A percentile compares a stretch with the other conserved stretches of the same genome.
Conservation (phyloP, 345 rosid species). For the Rhodomyrtus tomentosa region DNA sequence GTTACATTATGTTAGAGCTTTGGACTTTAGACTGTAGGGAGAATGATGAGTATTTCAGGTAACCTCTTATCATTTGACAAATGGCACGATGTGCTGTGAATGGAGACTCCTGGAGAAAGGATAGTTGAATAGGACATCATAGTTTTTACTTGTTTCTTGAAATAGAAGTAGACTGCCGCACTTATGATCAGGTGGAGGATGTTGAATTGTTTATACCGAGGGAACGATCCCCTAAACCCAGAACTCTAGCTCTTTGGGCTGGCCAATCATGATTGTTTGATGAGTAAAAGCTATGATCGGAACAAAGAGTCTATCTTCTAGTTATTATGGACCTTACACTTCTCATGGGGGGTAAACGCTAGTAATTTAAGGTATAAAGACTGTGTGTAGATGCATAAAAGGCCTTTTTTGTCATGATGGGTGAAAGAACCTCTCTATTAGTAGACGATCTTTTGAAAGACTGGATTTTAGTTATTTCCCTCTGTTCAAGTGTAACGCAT, state of each 20-base stretch:
- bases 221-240: background rate
- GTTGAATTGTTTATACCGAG: background rate
- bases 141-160: background rate
- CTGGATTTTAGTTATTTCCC: background rate
- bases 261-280: background rate
- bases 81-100: background rate
- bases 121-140: background rate
- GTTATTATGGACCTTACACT: background rate
- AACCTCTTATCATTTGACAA: background rate
- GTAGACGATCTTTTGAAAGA: background rate
- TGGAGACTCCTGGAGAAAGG: background rate
- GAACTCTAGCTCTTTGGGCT: background rate
- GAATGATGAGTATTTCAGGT: background rate
- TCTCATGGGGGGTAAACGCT: background rate
- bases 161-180: background rate
- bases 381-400: background rate
- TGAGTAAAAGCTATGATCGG: background rate
- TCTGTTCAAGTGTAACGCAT: background rate
- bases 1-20: background rate
- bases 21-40: background rate
- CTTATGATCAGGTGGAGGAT: background rate
- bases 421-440: background rate
- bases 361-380: background rate
- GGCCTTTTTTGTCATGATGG: background rate
- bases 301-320: background rate